Percentiles rank a stretch among this genome's conserved stretches.
These are phyloP conservation scores for Colletotrichum kahawae DNA, from an alignment of 2,329 filamentous ascomycete species.

Conservation along the genomic window DNA sequence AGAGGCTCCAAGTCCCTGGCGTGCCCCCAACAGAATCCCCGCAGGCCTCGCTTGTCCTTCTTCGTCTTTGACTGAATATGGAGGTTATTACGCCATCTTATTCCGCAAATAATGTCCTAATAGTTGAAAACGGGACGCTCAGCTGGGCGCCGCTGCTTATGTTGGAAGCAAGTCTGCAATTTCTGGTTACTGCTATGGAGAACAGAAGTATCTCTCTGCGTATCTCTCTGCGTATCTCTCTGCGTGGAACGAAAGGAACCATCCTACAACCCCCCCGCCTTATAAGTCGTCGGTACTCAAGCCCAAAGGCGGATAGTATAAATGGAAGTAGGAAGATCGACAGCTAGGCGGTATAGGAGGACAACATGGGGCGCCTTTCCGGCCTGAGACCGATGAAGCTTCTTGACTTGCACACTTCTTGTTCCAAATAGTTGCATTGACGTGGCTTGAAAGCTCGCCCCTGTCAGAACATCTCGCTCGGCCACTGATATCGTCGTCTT, in stretches of 20 bases:
- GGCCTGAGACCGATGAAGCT: too few species aligned
- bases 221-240: too few species aligned
- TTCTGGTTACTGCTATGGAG: too few species aligned
- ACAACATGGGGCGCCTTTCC: background rate
- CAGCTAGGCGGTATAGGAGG: background rate
- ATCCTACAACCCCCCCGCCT: accelerated
- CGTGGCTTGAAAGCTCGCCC: background rate
- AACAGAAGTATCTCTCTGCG: too few species aligned
- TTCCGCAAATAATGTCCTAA: accelerated
- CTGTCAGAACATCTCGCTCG: accelerated
- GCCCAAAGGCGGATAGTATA: background rate
- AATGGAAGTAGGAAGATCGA: background rate
- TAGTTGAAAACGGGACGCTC: background rate
- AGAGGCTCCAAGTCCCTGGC: too few species aligned
- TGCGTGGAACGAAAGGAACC: background rate
- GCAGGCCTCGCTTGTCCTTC: background rate
- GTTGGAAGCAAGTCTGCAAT: too few species aligned
- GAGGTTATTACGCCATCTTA: accelerated
- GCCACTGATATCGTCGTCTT: background rate
- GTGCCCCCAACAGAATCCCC: too few species aligned
- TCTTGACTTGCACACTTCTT: too few species aligned
- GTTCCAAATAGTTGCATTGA: background rate
- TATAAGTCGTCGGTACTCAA: background rate
- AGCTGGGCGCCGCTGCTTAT: too few species aligned
- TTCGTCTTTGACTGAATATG: background rate